Evolutionary conservation across 2,329 filamentous ascomycete genomes (phyloP).

Genomic region (Penicillium sp.): DNA sequence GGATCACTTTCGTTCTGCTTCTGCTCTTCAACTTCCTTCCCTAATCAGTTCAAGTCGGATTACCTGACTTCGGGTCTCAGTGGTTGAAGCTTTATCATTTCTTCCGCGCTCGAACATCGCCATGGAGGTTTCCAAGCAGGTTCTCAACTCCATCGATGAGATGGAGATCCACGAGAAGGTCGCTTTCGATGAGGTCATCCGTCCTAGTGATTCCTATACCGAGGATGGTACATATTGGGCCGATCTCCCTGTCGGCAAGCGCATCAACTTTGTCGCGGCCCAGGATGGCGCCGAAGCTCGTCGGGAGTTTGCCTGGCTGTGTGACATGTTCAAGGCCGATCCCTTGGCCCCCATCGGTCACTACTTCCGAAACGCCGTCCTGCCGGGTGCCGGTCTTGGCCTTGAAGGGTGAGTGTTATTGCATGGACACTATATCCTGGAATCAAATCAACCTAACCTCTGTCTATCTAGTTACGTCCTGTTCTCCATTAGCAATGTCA

Average conservation of each 20-base stretch:
- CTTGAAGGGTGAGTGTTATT: slow-evolving; percentile 77
- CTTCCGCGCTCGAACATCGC: slow-evolving; percentile 3
- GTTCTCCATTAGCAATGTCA: slow-evolving; percentile 91
- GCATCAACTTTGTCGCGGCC: slow-evolving; percentile 67
- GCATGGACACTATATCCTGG: not conserved
- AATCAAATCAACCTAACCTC: not conserved
- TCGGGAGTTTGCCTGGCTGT: slow-evolving; percentile 63
- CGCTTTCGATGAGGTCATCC: slow-evolving; percentile 72
- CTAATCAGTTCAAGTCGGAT: not conserved
- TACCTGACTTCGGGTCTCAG: not conserved
- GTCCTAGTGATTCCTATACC: slow-evolving; percentile 83
- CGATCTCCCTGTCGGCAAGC: slow-evolving; percentile 67
- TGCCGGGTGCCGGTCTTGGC: slow-evolving; percentile 85
- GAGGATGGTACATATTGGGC: slow-evolving; percentile 86
- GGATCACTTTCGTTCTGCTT: not conserved
- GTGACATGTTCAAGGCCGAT: slow-evolving; percentile 77
- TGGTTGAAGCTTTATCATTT: not conserved
- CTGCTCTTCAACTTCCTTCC: not conserved
- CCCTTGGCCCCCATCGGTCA: slow-evolving; percentile 73
- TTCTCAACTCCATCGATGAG: slow-evolving; percentile 38
- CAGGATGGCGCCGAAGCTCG: slow-evolving; percentile 66
- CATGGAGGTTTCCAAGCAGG: slow-evolving; percentile 25
- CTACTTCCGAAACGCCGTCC: slow-evolving; percentile 84
- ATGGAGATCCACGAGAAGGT: slow-evolving; percentile 57
- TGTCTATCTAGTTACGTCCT: slow-evolving; percentile 42